Conservation (phyloP, 306 rosid genomes). For the Vicia faba region DNA sequence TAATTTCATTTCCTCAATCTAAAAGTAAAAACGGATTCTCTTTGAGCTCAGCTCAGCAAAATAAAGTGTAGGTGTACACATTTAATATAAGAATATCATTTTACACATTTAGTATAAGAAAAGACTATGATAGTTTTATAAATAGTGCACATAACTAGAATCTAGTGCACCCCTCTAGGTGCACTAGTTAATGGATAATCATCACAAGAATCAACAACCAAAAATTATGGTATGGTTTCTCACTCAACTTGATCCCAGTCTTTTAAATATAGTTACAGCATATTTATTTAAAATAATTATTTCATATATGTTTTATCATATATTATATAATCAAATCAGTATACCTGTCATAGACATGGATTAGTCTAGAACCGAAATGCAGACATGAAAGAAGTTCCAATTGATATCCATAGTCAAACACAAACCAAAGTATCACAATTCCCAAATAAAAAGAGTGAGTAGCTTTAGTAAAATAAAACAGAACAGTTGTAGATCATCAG, state of each 20-base stretch:
- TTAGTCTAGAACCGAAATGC: not conserved
- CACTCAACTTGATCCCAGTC: not conserved
- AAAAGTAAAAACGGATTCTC: too few species aligned
- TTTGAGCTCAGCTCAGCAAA: too few species aligned
- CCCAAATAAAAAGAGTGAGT: conserved; percentile 15
- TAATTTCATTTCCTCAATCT: too few species aligned
- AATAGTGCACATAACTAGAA: too few species aligned
- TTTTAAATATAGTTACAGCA: not conserved
- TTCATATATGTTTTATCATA: not conserved
- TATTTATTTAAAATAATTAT: not conserved
- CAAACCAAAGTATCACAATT: conserved; percentile 5
- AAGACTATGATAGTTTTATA: too few species aligned
- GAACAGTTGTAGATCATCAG: conserved; percentile 30
- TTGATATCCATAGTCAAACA: conserved; percentile 22
- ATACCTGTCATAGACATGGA: not conserved
- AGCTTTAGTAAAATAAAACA: conserved; percentile 23
- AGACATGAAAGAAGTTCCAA: conserved; percentile 25
- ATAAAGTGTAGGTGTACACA: too few species aligned
- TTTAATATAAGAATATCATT: too few species aligned
- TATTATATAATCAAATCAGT: not conserved
- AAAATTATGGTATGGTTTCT: not conserved
- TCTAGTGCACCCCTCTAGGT: too few species aligned
- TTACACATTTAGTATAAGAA: too few species aligned
- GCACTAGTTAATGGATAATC: too few species aligned
- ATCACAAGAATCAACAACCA: too few species aligned